Base-by-base conservation (phyloP, 2,329 filamentous ascomycete genomes). In the Myriosclerotinia duriaeana region DNA sequence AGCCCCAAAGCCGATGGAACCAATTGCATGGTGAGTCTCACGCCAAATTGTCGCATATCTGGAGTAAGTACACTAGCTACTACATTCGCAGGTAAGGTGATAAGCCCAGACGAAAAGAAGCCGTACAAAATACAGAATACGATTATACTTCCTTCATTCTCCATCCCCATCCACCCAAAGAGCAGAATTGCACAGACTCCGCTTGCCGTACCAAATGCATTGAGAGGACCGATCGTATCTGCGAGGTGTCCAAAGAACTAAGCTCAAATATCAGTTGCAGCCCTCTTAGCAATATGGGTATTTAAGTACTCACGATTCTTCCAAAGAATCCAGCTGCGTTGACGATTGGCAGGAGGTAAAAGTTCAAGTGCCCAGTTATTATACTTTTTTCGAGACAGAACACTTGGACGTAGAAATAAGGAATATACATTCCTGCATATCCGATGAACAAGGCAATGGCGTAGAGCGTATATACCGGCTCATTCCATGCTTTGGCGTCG, bases 171-270 rank as follows among this genome's bases (percentile, higher is more conserved):
- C 85, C 85, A 83, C 1, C 58, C 62, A 30, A 59, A 63, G 30
- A 61, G 22, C n/a, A 66, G n/a, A 20, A 70, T 52, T 7, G 42
- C 59, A 15, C 65, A 66, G 8, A 52, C 42, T 3, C 50, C 44
- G 22, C 53, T 55, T 1, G 71, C 74, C 0, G 73, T 77, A 1
- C 75, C 55, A 0, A 78, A 74, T 11, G 81, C 76, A 72, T 85
- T 85, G 74, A 80, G 83, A 5, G 78, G 77, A 3, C 83, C 84
- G 15, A 82, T 68, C 69, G 79, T 80, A 71, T 86, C 84, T 5
- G 80, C 83, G 5, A 85, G 68, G 36, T 79, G 78, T 8, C 82
- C 81, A 1, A 83, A 82, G 2, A 85, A 73, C n/a, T 65, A 34
- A 2, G 26, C 5, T 30, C 4, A 40, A 30, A 52, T 22, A 22